Percentiles rank a stretch among this genome's conserved stretches.
phyloP scores from a whole-genome alignment of 306 rosid species.

The Vachellia collinsii region DNA sequence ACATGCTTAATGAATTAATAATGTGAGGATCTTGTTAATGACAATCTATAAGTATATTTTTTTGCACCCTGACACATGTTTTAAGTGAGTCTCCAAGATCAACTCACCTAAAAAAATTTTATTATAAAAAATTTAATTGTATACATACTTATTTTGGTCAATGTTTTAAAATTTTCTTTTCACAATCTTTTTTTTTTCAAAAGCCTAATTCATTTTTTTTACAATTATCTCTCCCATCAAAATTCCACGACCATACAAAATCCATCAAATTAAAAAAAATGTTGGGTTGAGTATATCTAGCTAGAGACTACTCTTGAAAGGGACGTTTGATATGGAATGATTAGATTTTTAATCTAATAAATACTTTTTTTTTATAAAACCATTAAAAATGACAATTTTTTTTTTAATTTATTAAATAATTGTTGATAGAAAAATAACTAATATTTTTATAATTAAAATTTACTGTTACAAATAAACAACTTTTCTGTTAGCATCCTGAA shows the following conservation, averaged over 20 bases:
- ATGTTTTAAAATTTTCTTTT: too few relatives aligned
- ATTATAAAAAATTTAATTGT: background rate
- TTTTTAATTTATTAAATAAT: background rate
- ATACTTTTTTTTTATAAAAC: background rate
- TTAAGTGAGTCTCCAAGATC: too few relatives aligned
- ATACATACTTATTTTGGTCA: background rate
- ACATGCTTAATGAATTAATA: too few relatives aligned
- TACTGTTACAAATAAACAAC: background rate
- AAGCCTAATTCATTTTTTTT: background rate
- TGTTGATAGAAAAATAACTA: background rate
- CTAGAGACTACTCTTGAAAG: background rate
- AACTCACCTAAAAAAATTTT: too few relatives aligned
- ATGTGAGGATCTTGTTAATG: too few relatives aligned
- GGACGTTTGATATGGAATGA: background rate
- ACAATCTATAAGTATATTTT: too few relatives aligned
- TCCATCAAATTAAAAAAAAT: background rate
- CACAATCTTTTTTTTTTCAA: too few relatives aligned
- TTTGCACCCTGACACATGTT: too few relatives aligned
- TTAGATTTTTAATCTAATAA: background rate
- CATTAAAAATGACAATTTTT: background rate
- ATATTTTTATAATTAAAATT: background rate
- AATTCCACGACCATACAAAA: background rate
- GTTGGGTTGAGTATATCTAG: background rate
- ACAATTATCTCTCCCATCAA: background rate
- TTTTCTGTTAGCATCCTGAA: constrained; percentile 21